Percentiles rank a stretch among this genome's conserved stretches.
These are phyloP conservation scores for Fremontodendron californicum DNA, from an alignment of 345 rosid species.

Conservation along the genomic window DNA sequence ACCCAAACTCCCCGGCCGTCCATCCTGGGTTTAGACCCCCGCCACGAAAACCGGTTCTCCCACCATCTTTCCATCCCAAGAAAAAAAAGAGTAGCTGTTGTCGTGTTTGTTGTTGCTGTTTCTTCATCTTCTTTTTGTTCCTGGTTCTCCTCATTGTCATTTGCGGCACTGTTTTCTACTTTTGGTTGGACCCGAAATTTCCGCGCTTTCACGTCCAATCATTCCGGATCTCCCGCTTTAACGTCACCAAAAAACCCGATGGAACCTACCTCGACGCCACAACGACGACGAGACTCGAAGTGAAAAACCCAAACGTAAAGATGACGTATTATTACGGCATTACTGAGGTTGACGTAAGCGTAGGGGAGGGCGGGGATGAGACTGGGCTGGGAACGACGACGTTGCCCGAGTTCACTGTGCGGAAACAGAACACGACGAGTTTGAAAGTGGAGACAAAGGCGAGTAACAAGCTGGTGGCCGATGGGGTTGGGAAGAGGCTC, in stretches of 20 bases:
- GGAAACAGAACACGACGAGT: conserved; percentile 41
- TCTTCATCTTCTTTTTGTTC: conserved; percentile 29
- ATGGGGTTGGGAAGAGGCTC: conserved; percentile 32
- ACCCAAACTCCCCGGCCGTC: conserved; percentile 34
- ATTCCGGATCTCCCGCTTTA: conserved; percentile 39
- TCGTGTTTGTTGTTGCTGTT: conserved; percentile 55
- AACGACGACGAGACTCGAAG: conserved; percentile 47
- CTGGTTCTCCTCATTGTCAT: conserved; percentile 35
- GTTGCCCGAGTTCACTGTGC: conserved; percentile 45
- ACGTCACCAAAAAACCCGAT: conserved; percentile 42
- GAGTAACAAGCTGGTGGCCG: conserved; percentile 39
- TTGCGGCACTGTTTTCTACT: conserved; percentile 41
- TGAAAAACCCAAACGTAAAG: conserved; percentile 55
- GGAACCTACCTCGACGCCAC: conserved; percentile 50
- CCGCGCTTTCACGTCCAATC: conserved; percentile 67
- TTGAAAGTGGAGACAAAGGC: conserved; percentile 48
- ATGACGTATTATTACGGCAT: conserved; percentile 46
- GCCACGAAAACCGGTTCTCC: conserved; percentile 34
- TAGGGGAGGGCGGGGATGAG: conserved; percentile 33
- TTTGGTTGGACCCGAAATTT: conserved; percentile 72
- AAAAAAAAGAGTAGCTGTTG: conserved; percentile 40
- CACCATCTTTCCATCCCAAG: conserved; percentile 44
- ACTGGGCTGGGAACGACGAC: conserved; percentile 34
- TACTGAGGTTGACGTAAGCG: conserved; percentile 35
- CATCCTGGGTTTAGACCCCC: conserved; percentile 25